Evolutionary conservation across 202 grass and related monocot species (phyloP).

Genomic region (Saccharum hybrid): DNA sequence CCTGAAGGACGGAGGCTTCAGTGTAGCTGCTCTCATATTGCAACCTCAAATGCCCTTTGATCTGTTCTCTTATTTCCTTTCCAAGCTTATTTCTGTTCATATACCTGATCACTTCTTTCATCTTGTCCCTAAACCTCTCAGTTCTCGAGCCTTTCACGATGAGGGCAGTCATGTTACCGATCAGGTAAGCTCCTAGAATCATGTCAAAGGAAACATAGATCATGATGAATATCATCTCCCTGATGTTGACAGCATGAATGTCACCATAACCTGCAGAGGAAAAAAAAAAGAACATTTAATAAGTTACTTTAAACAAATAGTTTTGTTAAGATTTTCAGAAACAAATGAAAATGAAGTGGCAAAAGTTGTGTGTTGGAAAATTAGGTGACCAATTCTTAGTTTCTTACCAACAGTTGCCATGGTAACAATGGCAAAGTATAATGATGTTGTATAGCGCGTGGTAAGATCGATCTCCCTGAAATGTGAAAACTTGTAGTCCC

Average conservation of each 20-base stretch:
- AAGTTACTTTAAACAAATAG: slow-evolving; percentile 1
- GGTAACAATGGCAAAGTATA: slow-evolving; percentile 98
- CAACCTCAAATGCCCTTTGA: slow-evolving; percentile 87
- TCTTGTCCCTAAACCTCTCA: slow-evolving; percentile 88
- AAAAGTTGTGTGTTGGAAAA: slow-evolving; percentile 5
- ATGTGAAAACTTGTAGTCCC: slow-evolving; percentile 68
- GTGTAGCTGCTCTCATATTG: slow-evolving; percentile 96
- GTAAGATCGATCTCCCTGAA: slow-evolving; percentile 93
- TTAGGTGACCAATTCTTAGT: slow-evolving; percentile 46
- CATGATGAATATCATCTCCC: slow-evolving; percentile 99
- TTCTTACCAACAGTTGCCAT: slow-evolving; percentile 97
- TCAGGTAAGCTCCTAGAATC: slow-evolving; percentile 97
- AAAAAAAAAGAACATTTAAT: slow-evolving; percentile 22
- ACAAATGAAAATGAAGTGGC: not conserved
- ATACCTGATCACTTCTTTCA: slow-evolving; percentile 97
- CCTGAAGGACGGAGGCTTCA: slow-evolving; percentile 86
- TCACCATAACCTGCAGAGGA: slow-evolving; percentile 82
- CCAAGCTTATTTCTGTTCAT: slow-evolving; percentile 95
- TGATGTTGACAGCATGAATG: slow-evolving; percentile 92
- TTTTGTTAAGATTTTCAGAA: not conserved
- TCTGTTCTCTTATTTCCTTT: slow-evolving; percentile 84
- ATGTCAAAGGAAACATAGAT: slow-evolving; percentile 99
- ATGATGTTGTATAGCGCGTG: slow-evolving; percentile 77
- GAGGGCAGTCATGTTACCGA: slow-evolving; percentile 95
- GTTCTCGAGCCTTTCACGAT: slow-evolving; percentile 99